A percentile compares a stretch with the other conserved stretches of the same genome.
These are phyloP conservation scores for Raphanus hybrid DNA, from an alignment of 441 rosid genomes.

Conservation along the genomic window DNA sequence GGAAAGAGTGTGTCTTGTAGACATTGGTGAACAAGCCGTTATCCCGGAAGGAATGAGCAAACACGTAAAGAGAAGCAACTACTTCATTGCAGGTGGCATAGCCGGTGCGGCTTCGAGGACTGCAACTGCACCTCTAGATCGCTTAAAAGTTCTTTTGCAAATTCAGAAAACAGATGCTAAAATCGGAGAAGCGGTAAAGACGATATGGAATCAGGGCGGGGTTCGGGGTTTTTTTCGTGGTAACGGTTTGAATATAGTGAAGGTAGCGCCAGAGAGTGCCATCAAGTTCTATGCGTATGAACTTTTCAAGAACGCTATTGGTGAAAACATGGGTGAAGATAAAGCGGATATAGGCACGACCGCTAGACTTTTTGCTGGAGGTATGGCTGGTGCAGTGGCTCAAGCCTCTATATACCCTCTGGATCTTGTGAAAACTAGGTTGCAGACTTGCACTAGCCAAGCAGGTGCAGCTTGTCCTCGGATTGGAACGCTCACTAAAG, in stretches of 20 bases:
- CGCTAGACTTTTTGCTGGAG: constrained; percentile 63
- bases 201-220: constrained; percentile 61
- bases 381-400: constrained; percentile 73
- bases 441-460: constrained; percentile 56
- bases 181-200: constrained; percentile 55
- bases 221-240: constrained; percentile 58
- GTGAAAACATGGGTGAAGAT: constrained; percentile 45
- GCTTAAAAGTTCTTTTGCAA: constrained; percentile 65
- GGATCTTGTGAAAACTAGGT: constrained; percentile 73
- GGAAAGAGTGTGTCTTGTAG: constrained; percentile 71
- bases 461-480: constrained; percentile 52
- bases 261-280: constrained; percentile 77
- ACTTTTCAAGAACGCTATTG: constrained; percentile 52
- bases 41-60: constrained; percentile 66
- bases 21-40: constrained; percentile 71
- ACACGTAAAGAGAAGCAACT: constrained; percentile 60
- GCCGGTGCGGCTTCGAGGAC: constrained; percentile 75
- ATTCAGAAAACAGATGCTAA: constrained; percentile 58
- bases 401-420: constrained; percentile 67
- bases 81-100: constrained; percentile 63
- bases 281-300: constrained; percentile 64
- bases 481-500: constrained; percentile 53
- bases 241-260: constrained; percentile 64
- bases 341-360: constrained; percentile 54
- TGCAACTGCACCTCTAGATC: constrained; percentile 69